These are phyloP conservation scores for Tolypocladium guangdongense DNA, from an alignment of 2,329 filamentous ascomycete genomes.

Conservation along the genomic window DNA sequence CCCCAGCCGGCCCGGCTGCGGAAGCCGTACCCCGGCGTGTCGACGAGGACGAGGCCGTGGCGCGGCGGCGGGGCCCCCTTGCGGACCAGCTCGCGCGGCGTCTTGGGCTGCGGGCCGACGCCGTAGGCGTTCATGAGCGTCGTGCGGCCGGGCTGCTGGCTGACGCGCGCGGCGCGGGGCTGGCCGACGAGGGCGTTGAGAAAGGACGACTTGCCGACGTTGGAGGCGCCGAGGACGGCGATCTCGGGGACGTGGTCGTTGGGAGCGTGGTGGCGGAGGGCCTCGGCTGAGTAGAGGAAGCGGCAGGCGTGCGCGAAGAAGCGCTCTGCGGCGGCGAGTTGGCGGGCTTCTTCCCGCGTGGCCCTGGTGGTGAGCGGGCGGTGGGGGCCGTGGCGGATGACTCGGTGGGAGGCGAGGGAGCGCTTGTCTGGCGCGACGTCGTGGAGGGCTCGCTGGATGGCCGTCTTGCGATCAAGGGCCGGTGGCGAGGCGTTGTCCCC, in stretches of 20 bases:
- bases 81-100: constrained; percentile 13
- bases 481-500: background rate
- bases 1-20: constrained; percentile 40
- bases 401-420: constrained; percentile 6
- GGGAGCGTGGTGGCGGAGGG: constrained; percentile 35
- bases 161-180: constrained; percentile 34
- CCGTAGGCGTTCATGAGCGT: constrained; percentile 45
- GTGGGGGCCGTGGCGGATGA: constrained; percentile 7
- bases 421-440: constrained; percentile 3
- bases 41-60: constrained; percentile 37
- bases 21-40: constrained; percentile 41
- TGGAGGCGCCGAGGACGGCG: constrained; percentile 75
- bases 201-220: constrained; percentile 82
- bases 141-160: constrained; percentile 40
- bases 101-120: constrained; percentile 31
- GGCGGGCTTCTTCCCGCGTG: constrained; percentile 11
- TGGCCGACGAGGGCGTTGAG: constrained; percentile 66
- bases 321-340: constrained; percentile 15
- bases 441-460: background rate
- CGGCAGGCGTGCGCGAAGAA: constrained; percentile 20
- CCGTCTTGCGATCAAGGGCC: background rate
- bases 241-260: constrained; percentile 50
- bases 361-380: constrained; percentile 5
- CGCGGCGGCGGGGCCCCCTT: constrained; percentile 29
- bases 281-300: constrained; percentile 40